Evolutionary conservation across 208 protist species (phyloP).

Genomic region (Trypanosoma platydactyli): DNA sequence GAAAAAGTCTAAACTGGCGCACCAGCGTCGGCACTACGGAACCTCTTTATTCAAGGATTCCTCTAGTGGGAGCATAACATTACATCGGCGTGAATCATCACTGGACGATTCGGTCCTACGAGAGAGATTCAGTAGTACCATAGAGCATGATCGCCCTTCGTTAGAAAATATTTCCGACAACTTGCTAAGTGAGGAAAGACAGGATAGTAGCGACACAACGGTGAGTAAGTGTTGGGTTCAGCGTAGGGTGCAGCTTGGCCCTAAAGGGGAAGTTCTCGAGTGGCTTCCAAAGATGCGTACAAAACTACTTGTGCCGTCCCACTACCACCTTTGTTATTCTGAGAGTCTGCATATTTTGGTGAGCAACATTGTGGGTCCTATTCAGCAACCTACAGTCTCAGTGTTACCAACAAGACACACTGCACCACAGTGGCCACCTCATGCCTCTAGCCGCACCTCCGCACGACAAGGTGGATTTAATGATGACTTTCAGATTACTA

Average conservation of each 20-base stretch:
- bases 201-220: background rate
- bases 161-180: too few species aligned
- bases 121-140: background rate
- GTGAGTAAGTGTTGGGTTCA: slow-evolving; percentile 27
- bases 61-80: background rate
- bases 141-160: background rate
- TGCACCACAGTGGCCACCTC: slow-evolving; percentile 78
- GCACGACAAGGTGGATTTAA: slow-evolving; percentile 6
- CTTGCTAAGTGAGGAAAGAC: background rate
- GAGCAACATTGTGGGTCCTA: slow-evolving; percentile 72
- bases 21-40: background rate
- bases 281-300: slow-evolving; percentile 43
- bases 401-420: slow-evolving; percentile 65
- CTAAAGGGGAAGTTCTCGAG: slow-evolving; percentile 54
- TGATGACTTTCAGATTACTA: slow-evolving; percentile 31
- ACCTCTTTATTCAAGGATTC: background rate
- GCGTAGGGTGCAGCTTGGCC: slow-evolving; percentile 60
- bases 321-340: slow-evolving; percentile 52
- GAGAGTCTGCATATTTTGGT: slow-evolving; percentile 72
- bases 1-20: slow-evolving; percentile 25
- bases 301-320: slow-evolving; percentile 40
- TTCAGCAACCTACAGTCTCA: slow-evolving; percentile 74
- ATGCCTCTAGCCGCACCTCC: slow-evolving; percentile 36
- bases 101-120: background rate
- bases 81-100: background rate